Evolutionary conservation across 2,329 filamentous ascomycete genomes (phyloP).

Genomic region (Venturia pyrina): DNA sequence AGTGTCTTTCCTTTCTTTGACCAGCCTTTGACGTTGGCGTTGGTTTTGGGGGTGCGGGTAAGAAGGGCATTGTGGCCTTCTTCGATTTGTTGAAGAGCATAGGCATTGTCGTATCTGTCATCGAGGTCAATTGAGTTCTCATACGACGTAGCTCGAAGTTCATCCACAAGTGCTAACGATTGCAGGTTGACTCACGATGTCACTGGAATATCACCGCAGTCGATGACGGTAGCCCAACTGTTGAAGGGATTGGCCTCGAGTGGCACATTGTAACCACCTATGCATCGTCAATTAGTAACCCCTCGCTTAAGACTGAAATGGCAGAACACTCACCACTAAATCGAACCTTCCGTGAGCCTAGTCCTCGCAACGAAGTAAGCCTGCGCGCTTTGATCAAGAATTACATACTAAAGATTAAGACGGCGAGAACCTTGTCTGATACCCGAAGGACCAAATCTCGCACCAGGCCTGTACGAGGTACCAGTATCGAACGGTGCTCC

Average conservation of each 20-base stretch:
- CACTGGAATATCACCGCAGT: slow-evolving; percentile 78
- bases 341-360: slow-evolving; percentile 41
- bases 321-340: slow-evolving; percentile 41
- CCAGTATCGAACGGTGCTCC: slow-evolving; percentile 71
- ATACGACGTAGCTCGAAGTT: too few relatives aligned
- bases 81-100: slow-evolving; percentile 75
- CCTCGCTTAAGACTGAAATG: too few relatives aligned
- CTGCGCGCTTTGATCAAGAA: slow-evolving; percentile 14
- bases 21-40: slow-evolving; percentile 51
- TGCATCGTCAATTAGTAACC: not conserved
- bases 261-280: slow-evolving; percentile 71
- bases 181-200: slow-evolving; percentile 52
- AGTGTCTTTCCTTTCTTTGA: slow-evolving; percentile 66
- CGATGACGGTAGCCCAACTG: slow-evolving; percentile 68
- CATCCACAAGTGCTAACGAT: not conserved
- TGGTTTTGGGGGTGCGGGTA: slow-evolving; percentile 58
- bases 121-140: not conserved
- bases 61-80: slow-evolving; percentile 71
- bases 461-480: slow-evolving; percentile 62
- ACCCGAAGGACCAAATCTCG: slow-evolving; percentile 73
- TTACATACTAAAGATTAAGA: slow-evolving; percentile 73
- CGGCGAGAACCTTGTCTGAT: slow-evolving; percentile 79
- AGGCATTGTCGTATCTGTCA: slow-evolving; percentile 67
- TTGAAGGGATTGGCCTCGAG: slow-evolving; percentile 71
- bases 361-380: slow-evolving; percentile 19